These are phyloP conservation scores for Colletotrichum lupini DNA, from an alignment of 2,329 filamentous ascomycete species.

Conservation along the genomic window DNA sequence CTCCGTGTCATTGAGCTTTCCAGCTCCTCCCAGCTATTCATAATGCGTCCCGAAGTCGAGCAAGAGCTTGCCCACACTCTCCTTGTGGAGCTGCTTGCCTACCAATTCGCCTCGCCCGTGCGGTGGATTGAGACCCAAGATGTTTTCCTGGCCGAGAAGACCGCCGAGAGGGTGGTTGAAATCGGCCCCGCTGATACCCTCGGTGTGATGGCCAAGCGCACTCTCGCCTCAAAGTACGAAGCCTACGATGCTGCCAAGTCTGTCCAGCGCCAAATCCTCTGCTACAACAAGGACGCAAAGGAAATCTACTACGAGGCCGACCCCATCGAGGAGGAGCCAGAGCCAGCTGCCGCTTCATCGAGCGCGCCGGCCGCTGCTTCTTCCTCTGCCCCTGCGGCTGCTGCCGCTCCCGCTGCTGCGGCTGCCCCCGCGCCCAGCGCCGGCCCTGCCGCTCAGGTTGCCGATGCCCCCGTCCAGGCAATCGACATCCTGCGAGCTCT, in stretches of 20 bases:
- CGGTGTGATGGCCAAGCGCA: slow-evolving; percentile 97
- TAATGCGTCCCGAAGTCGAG: slow-evolving; percentile 98
- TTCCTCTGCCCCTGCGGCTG: slow-evolving; percentile 51
- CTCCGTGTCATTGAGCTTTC: slow-evolving; percentile 31
- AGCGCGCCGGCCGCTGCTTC: slow-evolving; percentile 57
- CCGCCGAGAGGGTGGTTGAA: slow-evolving; percentile 96
- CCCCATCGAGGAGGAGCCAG: slow-evolving; percentile 89
- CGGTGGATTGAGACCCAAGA: slow-evolving; percentile 99
- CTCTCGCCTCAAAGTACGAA: slow-evolving; percentile 96
- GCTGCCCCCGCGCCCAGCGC: slow-evolving; percentile 72
- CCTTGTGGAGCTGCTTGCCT: slow-evolving; percentile 97
- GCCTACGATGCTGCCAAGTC: slow-evolving; percentile 98
- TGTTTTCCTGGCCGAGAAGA: slow-evolving; percentile 97
- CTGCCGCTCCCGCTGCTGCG: slow-evolving; percentile 66
- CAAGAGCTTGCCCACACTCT: slow-evolving; percentile 99
- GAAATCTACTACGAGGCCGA: slow-evolving; percentile 99
- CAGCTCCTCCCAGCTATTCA: slow-evolving; percentile 48
- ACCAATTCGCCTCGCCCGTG: slow-evolving; percentile 98
- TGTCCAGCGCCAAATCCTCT: slow-evolving; percentile 95
- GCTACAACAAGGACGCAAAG: slow-evolving; percentile 99
- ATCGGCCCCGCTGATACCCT: slow-evolving; percentile 97
- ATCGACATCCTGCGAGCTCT: slow-evolving; percentile 89
- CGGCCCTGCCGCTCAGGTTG: slow-evolving; percentile 87
- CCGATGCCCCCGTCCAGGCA: slow-evolving; percentile 88
- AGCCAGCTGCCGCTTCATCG: slow-evolving; percentile 63